Percentiles rank a stretch among this genome's conserved stretches.
Evolutionary conservation across 2,329 filamentous ascomycete species (phyloP).

Genomic region (Monilinia polystroma): DNA sequence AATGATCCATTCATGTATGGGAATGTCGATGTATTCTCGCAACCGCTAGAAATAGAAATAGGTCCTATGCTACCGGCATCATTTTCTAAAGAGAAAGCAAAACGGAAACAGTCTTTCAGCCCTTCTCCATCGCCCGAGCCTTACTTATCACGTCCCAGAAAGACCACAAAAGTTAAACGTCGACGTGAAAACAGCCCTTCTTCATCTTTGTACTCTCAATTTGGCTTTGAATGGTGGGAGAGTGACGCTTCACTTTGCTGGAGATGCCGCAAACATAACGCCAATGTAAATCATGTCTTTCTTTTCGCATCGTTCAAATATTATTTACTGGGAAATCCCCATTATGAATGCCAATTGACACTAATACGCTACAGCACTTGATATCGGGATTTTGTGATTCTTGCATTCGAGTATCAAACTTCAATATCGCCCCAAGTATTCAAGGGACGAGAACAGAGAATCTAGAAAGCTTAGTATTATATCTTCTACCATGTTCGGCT

Average conservation of each 20-base stretch:
- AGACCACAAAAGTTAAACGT: conserved; percentile 16
- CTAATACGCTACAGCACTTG: conserved; percentile 12
- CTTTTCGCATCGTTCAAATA: background rate
- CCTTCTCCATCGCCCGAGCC: conserved; percentile 10
- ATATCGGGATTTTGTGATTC: conserved; percentile 26
- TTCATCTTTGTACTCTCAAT: background rate
- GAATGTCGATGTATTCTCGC: conserved; percentile 2
- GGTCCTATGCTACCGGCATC: background rate
- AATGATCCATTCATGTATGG: conserved; percentile 17
- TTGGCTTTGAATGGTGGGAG: background rate
- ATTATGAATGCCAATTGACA: background rate
- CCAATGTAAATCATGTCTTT: conserved; percentile 11
- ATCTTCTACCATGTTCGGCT: conserved; percentile 26
- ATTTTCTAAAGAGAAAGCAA: background rate
- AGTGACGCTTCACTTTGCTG: conserved; percentile 19
- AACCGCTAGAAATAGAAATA: conserved; percentile 12
- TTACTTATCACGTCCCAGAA: conserved; percentile 7
- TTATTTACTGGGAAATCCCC: background rate
- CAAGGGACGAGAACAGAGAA: conserved; percentile 25
- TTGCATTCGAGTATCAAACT: conserved; percentile 26
- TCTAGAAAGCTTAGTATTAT: conserved; percentile 28
- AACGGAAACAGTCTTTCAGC: conserved; percentile 19
- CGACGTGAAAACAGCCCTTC: conserved; percentile 1
- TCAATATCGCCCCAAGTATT: conserved; percentile 26
- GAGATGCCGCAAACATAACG: conserved; percentile 19